Evolutionary conservation across 352 stramenopile genomes (phyloP), one percentile per base, ranked within the genome.

Genomic region (Ophiocytium majus): DNA sequence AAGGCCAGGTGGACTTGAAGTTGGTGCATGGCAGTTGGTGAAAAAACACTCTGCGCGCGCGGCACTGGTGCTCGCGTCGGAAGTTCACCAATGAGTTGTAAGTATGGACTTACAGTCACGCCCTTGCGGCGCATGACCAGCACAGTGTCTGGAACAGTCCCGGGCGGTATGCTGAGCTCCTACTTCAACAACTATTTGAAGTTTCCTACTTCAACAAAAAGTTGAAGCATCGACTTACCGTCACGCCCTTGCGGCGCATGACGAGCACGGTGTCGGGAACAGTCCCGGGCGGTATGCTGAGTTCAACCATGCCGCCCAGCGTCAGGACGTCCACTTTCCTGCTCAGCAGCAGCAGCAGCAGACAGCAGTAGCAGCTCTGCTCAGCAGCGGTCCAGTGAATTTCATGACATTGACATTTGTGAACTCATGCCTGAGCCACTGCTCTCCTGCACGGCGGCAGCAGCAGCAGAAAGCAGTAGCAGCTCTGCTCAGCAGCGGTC

Each of bases 51-150:
- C n/a, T n/a, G n/a, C n/a, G n/a, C n/a, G n/a, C n/a, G n/a, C n/a
- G n/a, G n/a, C n/a, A n/a, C n/a, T n/a, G n/a, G n/a, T n/a, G n/a
- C n/a, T n/a, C n/a, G n/a, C n/a, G n/a, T n/a, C n/a, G n/a, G n/a
- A n/a, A n/a, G n/a, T n/a, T n/a, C n/a, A n/a, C n/a, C n/a, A n/a
- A n/a, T n/a, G n/a, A n/a, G n/a, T n/a, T n/a, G n/a, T n/a, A n/a
- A n/a, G n/a, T n/a, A n/a, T 78, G 35, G 14, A 78, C 35, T 78
- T 78, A 14, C 66, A 5, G 5, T 96, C 80, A 99, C 98, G 75
- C 97, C 97, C 90, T 98, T 98, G 63, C 95, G 95, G 71, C 96
- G 93, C 88, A 99, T 95, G 88, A 98, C 93, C 43, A 99, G 91
- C 84, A 98, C 95, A 32, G 95, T 95, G 86, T 97, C 95, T 5